These are phyloP conservation scores for Spongospora subterranea DNA, from an alignment of 208 protist species.

Conservation along the genomic window DNA sequence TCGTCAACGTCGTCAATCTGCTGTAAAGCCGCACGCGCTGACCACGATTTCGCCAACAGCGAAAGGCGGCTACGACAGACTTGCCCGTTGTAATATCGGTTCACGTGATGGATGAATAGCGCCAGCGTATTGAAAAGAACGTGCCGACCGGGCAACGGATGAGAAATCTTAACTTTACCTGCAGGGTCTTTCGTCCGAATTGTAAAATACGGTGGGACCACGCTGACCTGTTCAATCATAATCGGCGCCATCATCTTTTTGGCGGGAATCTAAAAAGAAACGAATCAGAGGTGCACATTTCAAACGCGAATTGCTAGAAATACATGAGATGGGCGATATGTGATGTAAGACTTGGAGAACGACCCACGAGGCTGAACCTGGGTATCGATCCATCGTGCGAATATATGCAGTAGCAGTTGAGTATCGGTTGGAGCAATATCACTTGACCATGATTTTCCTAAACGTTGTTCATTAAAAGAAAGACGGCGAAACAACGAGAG, in stretches of 20 bases:
- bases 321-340: neutral
- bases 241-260: neutral
- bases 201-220: slow-evolving; percentile 19
- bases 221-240: slow-evolving; percentile 29
- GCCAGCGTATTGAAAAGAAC: slow-evolving; percentile 42
- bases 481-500: no score
- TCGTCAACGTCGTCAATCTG: neutral
- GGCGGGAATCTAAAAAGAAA: neutral
- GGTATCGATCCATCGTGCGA: neutral
- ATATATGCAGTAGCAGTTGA: slow-evolving; percentile 10
- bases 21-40: neutral
- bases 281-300: neutral
- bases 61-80: slow-evolving; percentile 2
- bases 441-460: neutral
- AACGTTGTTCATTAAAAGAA: no score
- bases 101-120: neutral
- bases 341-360: neutral
- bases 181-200: neutral
- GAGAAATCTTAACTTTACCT: neutral
- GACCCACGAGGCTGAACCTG: slow-evolving; percentile 17
- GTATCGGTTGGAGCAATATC: slow-evolving; percentile 53
- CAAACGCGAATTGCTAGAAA: neutral
- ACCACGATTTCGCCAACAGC: neutral
- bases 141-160: slow-evolving; percentile 40
- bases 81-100: neutral